A percentile compares a stretch with the other conserved stretches of the same genome.
Evolutionary conservation across 2,329 filamentous ascomycete genomes (phyloP).

Genomic region (Cordyceps javanica): DNA sequence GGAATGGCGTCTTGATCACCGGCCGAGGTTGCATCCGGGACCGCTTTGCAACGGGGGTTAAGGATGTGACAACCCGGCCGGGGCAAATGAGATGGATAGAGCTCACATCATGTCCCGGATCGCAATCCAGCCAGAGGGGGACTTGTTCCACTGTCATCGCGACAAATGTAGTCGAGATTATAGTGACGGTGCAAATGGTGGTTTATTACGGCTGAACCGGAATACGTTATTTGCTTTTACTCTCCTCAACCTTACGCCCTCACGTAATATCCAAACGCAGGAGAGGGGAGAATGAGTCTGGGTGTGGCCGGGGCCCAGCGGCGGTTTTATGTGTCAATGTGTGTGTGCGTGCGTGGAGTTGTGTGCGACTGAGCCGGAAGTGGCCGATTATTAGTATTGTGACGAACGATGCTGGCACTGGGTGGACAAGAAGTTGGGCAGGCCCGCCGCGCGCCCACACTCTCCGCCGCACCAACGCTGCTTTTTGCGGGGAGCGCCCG

Average conservation of each 20-base stretch:
- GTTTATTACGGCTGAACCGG: not conserved
- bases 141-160: constrained; percentile 29
- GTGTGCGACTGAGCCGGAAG: not conserved
- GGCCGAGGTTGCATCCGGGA: not conserved
- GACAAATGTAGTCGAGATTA: too few relatives aligned
- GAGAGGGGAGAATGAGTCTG: not conserved
- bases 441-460: not conserved
- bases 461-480: too few relatives aligned
- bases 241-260: not conserved
- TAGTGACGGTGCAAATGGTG: not conserved
- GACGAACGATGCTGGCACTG: too few relatives aligned
- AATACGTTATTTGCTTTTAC: not conserved
- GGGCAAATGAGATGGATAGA: not conserved
- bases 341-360: not conserved
- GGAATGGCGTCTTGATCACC: not conserved
- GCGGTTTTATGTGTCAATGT: not conserved
- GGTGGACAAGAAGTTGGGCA: not conserved
- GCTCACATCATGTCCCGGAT: constrained; percentile 62
- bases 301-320: not conserved
- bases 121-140: constrained; percentile 56
- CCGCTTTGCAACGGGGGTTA: not conserved
- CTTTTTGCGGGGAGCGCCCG: not conserved
- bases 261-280: not conserved
- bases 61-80: not conserved
- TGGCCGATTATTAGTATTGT: not conserved